These are phyloP conservation scores for Penium margaritaceum DNA, from an alignment of 139 green algal species.

Conservation along the genomic window DNA sequence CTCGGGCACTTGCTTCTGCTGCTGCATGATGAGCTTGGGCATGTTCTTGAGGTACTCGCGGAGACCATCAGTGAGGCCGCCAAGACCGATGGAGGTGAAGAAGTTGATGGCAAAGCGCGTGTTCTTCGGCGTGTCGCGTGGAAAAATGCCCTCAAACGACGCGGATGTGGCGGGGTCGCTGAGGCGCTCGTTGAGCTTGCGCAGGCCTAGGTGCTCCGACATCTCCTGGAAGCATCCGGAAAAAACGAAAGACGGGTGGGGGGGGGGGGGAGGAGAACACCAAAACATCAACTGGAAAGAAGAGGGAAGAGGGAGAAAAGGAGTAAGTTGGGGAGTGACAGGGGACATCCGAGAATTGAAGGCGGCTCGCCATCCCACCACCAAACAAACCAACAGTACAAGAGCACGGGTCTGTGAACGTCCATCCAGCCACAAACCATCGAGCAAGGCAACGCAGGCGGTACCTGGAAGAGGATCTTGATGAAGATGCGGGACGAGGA, in stretches of 20 bases:
- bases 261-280: background rate
- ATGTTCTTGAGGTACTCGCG: constrained; percentile 71
- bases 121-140: constrained; percentile 71
- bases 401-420: background rate
- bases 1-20: constrained; percentile 37
- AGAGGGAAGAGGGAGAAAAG: background rate
- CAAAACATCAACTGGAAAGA: background rate
- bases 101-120: constrained; percentile 99
- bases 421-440: background rate
- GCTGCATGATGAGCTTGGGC: constrained; percentile 51
- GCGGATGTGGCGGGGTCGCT: constrained; percentile 61
- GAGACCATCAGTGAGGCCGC: constrained; percentile 85
- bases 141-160: constrained; percentile 80
- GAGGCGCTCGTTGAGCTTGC: constrained; percentile 75
- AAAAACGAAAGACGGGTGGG: background rate
- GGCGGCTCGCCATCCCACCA: too few species aligned
- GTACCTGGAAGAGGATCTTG: constrained; percentile 82
- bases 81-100: constrained; percentile 97
- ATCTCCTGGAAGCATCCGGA: background rate
- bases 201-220: constrained; percentile 67
- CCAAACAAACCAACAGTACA: too few species aligned
- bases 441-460: constrained; percentile 1
- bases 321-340: background rate
- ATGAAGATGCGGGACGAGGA: constrained; percentile 91
- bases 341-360: too few species aligned